phyloP scores from a whole-genome alignment of 352 stramenopile species.

The Phytophthora macrochlamydospora region DNA sequence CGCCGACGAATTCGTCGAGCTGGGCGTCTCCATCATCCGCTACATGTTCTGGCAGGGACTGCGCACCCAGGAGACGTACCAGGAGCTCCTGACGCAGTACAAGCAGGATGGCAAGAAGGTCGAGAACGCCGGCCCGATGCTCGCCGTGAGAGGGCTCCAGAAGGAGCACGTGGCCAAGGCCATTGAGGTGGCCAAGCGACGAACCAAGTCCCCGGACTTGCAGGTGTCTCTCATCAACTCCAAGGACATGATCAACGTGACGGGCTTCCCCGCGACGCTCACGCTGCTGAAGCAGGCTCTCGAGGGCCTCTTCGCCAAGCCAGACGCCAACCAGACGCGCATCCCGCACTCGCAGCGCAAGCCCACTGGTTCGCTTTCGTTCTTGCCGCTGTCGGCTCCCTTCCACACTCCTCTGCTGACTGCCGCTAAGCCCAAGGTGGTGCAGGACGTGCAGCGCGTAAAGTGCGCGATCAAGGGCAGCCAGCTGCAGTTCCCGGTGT shows the following conservation, averaged over 20 bases:
- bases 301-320: constrained; percentile 48
- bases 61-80: constrained; percentile 61
- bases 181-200: constrained; percentile 54
- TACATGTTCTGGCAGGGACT: constrained; percentile 89
- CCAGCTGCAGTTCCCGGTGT: constrained; percentile 72
- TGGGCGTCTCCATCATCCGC: constrained; percentile 55
- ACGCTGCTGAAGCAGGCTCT: constrained; percentile 58
- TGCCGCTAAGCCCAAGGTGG: constrained; percentile 46
- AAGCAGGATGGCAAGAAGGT: constrained; percentile 37
- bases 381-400: constrained; percentile 66
- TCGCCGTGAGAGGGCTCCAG: constrained; percentile 63
- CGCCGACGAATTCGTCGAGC: constrained; percentile 48
- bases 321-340: constrained; percentile 70
- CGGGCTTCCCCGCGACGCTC: constrained; percentile 64
- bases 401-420: constrained; percentile 77
- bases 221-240: constrained; percentile 82
- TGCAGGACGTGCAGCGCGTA: constrained; percentile 56
- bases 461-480: constrained; percentile 44
- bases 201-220: constrained; percentile 53
- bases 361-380: constrained; percentile 57
- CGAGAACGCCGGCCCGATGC: constrained; percentile 66
- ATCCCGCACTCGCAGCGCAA: constrained; percentile 85
- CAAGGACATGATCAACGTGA: constrained; percentile 64
- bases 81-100: constrained; percentile 32
- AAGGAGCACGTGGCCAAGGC: constrained; percentile 57